Evolutionary conservation across 225 moss, liverwort and hornwort species (phyloP).

Genomic region (Sphagnum tenellum): DNA sequence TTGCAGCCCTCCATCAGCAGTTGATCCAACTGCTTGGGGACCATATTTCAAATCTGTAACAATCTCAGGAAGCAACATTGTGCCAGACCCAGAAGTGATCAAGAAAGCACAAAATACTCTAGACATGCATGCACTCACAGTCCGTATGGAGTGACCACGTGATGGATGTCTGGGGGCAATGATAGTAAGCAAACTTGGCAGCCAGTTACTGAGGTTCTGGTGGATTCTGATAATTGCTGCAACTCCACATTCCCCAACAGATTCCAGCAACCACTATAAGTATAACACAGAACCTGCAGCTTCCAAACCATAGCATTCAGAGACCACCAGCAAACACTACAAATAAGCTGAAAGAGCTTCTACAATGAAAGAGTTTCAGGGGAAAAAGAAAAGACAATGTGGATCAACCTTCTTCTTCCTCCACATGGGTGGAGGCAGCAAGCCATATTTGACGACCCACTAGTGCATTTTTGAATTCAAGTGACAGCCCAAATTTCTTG

Average conservation of each 20-base stretch:
- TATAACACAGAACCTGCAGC: not conserved
- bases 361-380: too few relatives aligned
- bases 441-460: constrained; percentile 65
- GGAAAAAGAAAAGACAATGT: not conserved
- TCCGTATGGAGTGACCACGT: constrained; percentile 49
- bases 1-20: too few relatives aligned
- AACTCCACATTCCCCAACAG: not conserved
- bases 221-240: constrained; percentile 64
- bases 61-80: too few relatives aligned
- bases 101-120: too few relatives aligned
- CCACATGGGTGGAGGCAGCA: constrained; percentile 85
- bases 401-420: constrained; percentile 69
- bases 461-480: constrained; percentile 37
- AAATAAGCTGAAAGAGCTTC: too few relatives aligned
- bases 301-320: too few relatives aligned
- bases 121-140: constrained; percentile 26
- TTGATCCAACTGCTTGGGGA: too few relatives aligned
- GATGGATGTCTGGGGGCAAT: constrained; percentile 84
- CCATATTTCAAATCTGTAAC: too few relatives aligned
- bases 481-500: constrained; percentile 23
- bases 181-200: constrained; percentile 68
- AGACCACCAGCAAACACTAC: too few relatives aligned
- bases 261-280: not conserved
- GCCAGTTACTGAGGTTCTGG: constrained; percentile 46
- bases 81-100: too few relatives aligned